These are phyloP conservation scores for Termitomyces sp. DNA, from an alignment of 768 basidiomycete species.

Conservation along the genomic window DNA sequence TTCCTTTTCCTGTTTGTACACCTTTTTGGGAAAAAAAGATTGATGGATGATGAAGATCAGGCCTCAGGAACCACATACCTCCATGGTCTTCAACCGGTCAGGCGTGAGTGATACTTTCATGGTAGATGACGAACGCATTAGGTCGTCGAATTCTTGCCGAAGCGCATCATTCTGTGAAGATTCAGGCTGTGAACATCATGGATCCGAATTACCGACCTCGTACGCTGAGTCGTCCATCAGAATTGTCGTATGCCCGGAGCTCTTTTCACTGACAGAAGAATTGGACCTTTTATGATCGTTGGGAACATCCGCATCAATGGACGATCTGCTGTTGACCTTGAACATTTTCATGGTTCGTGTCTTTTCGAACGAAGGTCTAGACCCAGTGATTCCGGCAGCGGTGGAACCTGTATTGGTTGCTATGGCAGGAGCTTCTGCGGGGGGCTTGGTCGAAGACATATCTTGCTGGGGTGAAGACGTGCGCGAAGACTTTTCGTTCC, in stretches of 20 bases:
- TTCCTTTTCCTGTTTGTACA: constrained; percentile 73
- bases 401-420: constrained; percentile 21
- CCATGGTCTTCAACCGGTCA: constrained; percentile 89
- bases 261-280: constrained; percentile 49
- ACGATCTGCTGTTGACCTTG: constrained; percentile 32
- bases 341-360: constrained; percentile 61
- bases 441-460: constrained; percentile 31
- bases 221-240: constrained; percentile 25
- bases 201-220: constrained; percentile 30
- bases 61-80: constrained; percentile 52
- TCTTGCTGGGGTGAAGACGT: constrained; percentile 47
- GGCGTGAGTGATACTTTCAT: constrained; percentile 97
- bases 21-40: constrained; percentile 35
- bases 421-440: constrained; percentile 34
- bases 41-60: constrained; percentile 27
- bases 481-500: constrained; percentile 46
- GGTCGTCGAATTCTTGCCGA: constrained; percentile 86
- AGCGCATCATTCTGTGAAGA: constrained; percentile 47
- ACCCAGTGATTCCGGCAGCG: constrained; percentile 23
- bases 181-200: constrained; percentile 10
- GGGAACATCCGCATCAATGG: constrained; percentile 37
- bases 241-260: constrained; percentile 32
- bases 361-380: constrained; percentile 65
- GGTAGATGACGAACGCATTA: constrained; percentile 86
- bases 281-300: constrained; percentile 54